Percentiles rank a stretch among this genome's conserved stretches.
These are phyloP conservation scores for Pinus albicaulis DNA, from an alignment of 75 land plant species.

Conservation along the genomic window DNA sequence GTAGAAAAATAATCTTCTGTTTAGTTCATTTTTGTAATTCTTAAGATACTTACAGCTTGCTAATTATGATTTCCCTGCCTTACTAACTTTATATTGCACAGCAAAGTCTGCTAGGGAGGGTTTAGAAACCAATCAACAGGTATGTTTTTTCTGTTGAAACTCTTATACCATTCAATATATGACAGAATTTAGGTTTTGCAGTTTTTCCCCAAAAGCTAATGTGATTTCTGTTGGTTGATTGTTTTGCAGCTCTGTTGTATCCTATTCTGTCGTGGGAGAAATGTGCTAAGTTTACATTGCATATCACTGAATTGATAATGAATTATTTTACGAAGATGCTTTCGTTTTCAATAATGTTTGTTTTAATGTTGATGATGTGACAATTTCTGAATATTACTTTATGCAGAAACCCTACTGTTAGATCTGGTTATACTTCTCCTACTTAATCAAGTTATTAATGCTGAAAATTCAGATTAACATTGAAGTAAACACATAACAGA, in stretches of 20 bases:
- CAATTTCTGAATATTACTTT: no score
- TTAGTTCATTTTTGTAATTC: neutral
- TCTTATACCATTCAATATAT: neutral
- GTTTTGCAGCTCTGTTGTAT: slow-evolving; percentile 88
- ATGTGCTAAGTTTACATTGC: neutral
- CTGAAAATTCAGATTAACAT: no score
- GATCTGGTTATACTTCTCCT: no score
- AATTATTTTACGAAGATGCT: neutral
- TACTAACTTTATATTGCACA: slow-evolving; percentile 18
- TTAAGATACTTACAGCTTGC: neutral
- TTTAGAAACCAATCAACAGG: slow-evolving; percentile 79
- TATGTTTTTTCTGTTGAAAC: slow-evolving; percentile 20
- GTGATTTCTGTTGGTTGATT: neutral
- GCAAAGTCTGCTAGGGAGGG: slow-evolving; percentile 93
- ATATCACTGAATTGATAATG: neutral
- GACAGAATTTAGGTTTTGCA: neutral
- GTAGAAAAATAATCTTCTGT: slow-evolving; percentile 18
- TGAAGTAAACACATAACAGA: no score
- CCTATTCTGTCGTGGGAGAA: slow-evolving; percentile 30
- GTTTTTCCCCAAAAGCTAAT: neutral
- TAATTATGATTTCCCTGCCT: neutral
- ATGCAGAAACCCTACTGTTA: no score
- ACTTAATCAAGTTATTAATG: no score
- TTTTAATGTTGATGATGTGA: no score
- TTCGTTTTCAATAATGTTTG: neutral